phyloP scores from a whole-genome alignment of 805 yeast species.

The Teunomyces barrocoloradensis region DNA sequence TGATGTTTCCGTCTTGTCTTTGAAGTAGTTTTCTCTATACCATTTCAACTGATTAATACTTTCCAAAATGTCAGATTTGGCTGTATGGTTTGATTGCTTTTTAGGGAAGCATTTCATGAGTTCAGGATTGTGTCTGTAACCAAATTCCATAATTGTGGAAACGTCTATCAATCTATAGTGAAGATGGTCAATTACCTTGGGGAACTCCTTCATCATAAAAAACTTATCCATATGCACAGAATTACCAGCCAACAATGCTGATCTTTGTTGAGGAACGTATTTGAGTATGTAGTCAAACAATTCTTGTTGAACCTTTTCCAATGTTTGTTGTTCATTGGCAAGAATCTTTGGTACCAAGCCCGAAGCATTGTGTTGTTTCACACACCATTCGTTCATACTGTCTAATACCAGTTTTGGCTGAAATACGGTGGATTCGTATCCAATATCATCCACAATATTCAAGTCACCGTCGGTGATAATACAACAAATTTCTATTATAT shows the following conservation, averaged over 20 bases:
- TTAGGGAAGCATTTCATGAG: constrained; percentile 56
- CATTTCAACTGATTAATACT: constrained; percentile 81
- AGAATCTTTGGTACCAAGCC: constrained; percentile 79
- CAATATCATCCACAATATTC: constrained; percentile 62
- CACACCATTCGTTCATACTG: constrained; percentile 87
- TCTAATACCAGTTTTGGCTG: constrained; percentile 60
- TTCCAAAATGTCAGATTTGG: constrained; percentile 82
- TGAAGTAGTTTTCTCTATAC: constrained; percentile 67
- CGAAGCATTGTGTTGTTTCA: constrained; percentile 66
- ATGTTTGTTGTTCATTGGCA: constrained; percentile 49
- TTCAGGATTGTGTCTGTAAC: constrained; percentile 70
- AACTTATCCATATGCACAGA: constrained; percentile 88
- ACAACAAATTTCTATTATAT: constrained; percentile 89
- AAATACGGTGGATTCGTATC: constrained; percentile 81
- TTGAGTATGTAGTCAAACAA: constrained; percentile 58
- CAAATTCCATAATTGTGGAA: constrained; percentile 78
- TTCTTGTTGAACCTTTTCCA: constrained; percentile 62
- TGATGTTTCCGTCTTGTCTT: constrained; percentile 17
- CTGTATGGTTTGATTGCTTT: constrained; percentile 78
- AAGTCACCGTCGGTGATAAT: constrained; percentile 82
- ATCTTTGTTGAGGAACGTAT: constrained; percentile 49
- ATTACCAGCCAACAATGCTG: constrained; percentile 85
- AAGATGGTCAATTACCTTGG: constrained; percentile 58
- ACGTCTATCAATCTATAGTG: constrained; percentile 87
- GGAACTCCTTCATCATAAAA: constrained; percentile 82